Conservation (phyloP, 2,329 filamentous ascomycete genomes). For the Ilyonectria sp. region DNA sequence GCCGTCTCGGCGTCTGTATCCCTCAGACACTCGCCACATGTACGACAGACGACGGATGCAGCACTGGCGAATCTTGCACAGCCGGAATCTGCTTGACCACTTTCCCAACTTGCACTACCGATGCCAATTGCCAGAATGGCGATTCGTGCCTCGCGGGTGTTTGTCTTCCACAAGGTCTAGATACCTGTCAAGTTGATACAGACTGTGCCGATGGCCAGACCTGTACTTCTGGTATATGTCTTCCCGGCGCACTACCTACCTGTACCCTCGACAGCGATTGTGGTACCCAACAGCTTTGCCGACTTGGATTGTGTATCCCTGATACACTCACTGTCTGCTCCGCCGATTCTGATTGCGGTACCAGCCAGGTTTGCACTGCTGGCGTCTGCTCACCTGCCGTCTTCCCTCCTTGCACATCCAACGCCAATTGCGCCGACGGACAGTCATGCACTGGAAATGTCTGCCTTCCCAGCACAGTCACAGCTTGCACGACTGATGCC, state of each 20-base stretch:
- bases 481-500: slow-evolving; percentile 4
- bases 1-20: slow-evolving; percentile 15
- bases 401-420: slow-evolving; percentile 12
- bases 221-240: neutral
- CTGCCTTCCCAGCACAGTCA: slow-evolving; percentile 13
- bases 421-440: neutral
- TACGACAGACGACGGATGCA: neutral
- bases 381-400: neutral
- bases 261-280: neutral
- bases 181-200: neutral
- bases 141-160: neutral
- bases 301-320: slow-evolving; percentile 6
- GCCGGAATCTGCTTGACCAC: slow-evolving; percentile 3
- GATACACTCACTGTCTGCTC: neutral
- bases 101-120: neutral
- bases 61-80: slow-evolving; percentile 6
- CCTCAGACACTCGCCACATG: neutral
- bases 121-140: neutral
- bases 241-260: neutral
- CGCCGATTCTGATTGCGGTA: neutral
- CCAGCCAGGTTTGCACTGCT: neutral
- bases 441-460: slow-evolving; percentile 8
- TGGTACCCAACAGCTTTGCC: neutral
- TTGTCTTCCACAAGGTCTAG: neutral
- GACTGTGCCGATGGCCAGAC: slow-evolving; percentile 1